These are phyloP conservation scores for Penicillium aurantiogriseum DNA, from an alignment of 2,329 filamentous ascomycete species.

Conservation along the genomic window DNA sequence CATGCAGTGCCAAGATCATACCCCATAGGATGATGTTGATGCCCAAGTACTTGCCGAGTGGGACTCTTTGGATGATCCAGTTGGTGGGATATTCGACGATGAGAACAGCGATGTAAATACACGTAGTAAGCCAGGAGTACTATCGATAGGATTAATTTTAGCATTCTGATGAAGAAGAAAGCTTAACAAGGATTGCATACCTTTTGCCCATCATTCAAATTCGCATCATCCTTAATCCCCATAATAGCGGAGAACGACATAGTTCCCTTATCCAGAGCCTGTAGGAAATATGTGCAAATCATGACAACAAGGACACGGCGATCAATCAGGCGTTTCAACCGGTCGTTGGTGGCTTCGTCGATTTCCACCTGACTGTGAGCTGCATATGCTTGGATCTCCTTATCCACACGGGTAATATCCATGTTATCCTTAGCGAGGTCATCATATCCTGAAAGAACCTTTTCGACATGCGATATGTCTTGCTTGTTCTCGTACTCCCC, in stretches of 20 bases:
- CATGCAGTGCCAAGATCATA: slow-evolving; percentile 58
- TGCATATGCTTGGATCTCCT: slow-evolving; percentile 69
- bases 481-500: slow-evolving; percentile 20
- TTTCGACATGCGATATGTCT: slow-evolving; percentile 50
- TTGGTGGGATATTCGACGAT: slow-evolving; percentile 72
- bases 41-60: slow-evolving; percentile 65
- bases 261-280: slow-evolving; percentile 47
- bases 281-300: slow-evolving; percentile 71
- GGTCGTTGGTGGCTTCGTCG: slow-evolving; percentile 57
- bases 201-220: slow-evolving; percentile 38
- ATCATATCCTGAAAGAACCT: slow-evolving; percentile 47
- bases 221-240: slow-evolving; percentile 47
- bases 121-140: slow-evolving; percentile 71
- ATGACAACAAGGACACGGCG: slow-evolving; percentile 66
- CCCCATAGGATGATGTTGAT: slow-evolving; percentile 66
- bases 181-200: slow-evolving; percentile 24
- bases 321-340: slow-evolving; percentile 66
- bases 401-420: slow-evolving; percentile 62
- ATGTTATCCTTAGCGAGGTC: slow-evolving; percentile 52
- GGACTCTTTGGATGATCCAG: slow-evolving; percentile 61
- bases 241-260: slow-evolving; percentile 45
- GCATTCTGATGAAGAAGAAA: background rate
- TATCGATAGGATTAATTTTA: slow-evolving; percentile 31
- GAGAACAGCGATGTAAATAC: slow-evolving; percentile 70
- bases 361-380: slow-evolving; percentile 57